Conservation (phyloP, 768 basidiomycete species). For the Suillus sp. region DNA sequence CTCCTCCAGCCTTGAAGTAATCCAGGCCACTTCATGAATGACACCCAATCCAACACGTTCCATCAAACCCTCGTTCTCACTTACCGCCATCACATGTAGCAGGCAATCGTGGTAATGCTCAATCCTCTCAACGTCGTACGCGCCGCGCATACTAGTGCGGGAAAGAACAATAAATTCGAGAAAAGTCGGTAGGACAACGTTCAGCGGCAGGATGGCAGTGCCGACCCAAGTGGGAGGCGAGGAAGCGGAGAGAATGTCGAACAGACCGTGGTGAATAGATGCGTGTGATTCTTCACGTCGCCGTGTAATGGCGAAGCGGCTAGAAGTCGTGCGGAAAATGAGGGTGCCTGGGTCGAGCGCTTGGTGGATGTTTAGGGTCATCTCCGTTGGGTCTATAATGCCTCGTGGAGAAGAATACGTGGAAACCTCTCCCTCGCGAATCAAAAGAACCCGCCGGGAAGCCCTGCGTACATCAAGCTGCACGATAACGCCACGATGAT, state of each 20-base stretch:
- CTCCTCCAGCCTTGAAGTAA: not conserved
- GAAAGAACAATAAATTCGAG: conserved; percentile 27
- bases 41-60: conserved; percentile 28
- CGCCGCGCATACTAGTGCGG: conserved; percentile 10
- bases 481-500: conserved; percentile 15
- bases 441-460: conserved; percentile 4
- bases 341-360: conserved; percentile 21
- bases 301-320: conserved; percentile 16
- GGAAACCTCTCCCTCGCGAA: not conserved
- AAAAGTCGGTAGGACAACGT: conserved; percentile 11
- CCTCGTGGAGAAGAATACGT: conserved; percentile 13
- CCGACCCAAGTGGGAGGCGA: conserved; percentile 12
- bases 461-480: conserved; percentile 18
- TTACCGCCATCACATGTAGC: conserved; percentile 27
- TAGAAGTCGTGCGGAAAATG: conserved; percentile 26
- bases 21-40: conserved; percentile 24
- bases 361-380: conserved; percentile 2
- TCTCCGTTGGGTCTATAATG: conserved; percentile 1
- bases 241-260: conserved; percentile 16
- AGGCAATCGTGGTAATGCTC: conserved; percentile 19
- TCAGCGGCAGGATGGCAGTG: conserved; percentile 21
- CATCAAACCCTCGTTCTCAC: conserved; percentile 8
- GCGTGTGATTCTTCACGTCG: not conserved
- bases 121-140: conserved; percentile 13
- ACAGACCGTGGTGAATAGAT: conserved; percentile 15